Base-by-base conservation (phyloP, 2,329 filamentous ascomycete genomes). In the Trichocomaceae sp. region DNA sequence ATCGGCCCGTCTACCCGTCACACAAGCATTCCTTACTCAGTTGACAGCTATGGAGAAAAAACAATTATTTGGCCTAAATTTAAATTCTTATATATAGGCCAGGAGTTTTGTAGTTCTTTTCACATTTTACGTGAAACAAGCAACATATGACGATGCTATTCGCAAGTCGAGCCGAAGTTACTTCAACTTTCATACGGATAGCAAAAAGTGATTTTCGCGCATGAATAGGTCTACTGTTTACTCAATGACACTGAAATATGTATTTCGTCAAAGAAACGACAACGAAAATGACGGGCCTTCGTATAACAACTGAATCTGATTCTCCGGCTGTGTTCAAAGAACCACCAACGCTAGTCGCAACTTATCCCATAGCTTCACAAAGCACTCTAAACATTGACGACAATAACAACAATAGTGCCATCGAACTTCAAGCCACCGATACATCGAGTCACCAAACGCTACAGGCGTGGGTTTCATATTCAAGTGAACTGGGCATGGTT, bases 401-500 rank as follows among this genome's bases (percentile, higher is more conserved):
- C 23, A 42, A 29, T 23, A 47, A 42, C 10, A 12, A 31, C 7
- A 23, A 41, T 47, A 35, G 22, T 9, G 23, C 49, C 7, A 33
- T 52, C 15, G 46, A 56, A 22, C 39, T 56, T 17, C 44, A 51
- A 26, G 37, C 22, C 19, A n/a, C 13, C n/a, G 33, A 52, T 19
- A 29, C 42, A 13, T 22, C 45, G 2, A 41, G 41, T 39, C 17
- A 49, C 23, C 35, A 17, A 5, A 20, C 17, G 1, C 35, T 47
- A 29, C 35, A 48, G 22, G 26, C 44, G 6, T 52, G 49, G 54
- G 45, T 49, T 23, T 31, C 44, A 13, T 47, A 22, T 4, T 45
- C 35, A 10, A 29, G 31, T 9, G 54, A 56, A 46, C 33, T 46
- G 45, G 49, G 45, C 29, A 56, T 56, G 54, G 45, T 56, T 9